These are phyloP conservation scores for Haplosporangium sp. DNA, from an alignment of 371 early-diverging fungal genomes.

Conservation along the genomic window DNA sequence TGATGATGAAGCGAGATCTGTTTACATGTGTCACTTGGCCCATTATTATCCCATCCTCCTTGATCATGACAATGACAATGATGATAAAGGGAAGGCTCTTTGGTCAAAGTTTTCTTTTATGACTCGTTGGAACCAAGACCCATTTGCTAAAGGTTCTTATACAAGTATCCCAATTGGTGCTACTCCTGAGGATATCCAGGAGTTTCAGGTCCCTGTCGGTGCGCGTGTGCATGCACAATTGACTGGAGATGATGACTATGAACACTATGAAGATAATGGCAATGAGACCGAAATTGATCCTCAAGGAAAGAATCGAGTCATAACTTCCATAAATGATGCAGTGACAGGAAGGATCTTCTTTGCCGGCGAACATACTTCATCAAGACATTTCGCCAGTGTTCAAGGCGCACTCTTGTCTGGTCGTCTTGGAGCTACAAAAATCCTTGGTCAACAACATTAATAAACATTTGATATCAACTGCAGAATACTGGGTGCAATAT, in stretches of 20 bases:
- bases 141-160: constrained; percentile 43
- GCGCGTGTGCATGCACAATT: constrained; percentile 14
- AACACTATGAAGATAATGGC: not conserved
- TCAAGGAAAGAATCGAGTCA: not conserved
- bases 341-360: constrained; percentile 38
- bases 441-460: constrained; percentile 11
- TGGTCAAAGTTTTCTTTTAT: constrained; percentile 34
- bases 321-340: constrained; percentile 23
- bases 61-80: not conserved
- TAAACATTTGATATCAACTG: too few relatives aligned
- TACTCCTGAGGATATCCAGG: constrained; percentile 17
- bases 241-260: constrained; percentile 10
- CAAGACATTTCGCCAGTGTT: constrained; percentile 36
- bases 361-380: constrained; percentile 52
- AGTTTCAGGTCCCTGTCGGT: constrained; percentile 29
- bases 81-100: constrained; percentile 4
- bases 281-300: not conserved
- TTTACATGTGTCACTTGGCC: constrained; percentile 41
- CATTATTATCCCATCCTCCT: constrained; percentile 29
- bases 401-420: constrained; percentile 52
- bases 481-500: too few relatives aligned
- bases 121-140: constrained; percentile 46
- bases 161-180: constrained; percentile 43
- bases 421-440: constrained; percentile 38
- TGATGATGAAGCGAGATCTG: constrained; percentile 33